Conservation (phyloP, 805 yeast genomes). For the Myxozyma neotropica region DNA sequence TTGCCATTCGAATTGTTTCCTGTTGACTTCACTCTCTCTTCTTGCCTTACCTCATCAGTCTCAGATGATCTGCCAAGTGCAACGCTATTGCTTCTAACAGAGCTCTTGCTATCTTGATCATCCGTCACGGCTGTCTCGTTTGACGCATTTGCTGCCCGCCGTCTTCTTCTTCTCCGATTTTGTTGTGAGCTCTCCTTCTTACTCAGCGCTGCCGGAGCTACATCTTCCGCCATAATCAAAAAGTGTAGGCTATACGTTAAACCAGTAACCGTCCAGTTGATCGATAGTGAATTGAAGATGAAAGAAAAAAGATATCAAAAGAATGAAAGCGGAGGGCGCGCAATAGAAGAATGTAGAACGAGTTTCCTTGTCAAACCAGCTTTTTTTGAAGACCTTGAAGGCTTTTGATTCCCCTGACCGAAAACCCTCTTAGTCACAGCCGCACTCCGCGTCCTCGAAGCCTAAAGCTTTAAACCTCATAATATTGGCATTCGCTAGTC, state of each 20-base stretch:
- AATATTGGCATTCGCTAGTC: too few species aligned
- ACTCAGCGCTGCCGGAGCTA: not conserved
- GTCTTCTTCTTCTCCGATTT: not conserved
- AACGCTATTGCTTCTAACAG: not conserved
- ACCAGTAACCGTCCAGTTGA: not conserved
- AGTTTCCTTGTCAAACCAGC: too few species aligned
- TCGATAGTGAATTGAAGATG: not conserved
- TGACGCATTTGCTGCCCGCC: not conserved
- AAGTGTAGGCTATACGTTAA: too few species aligned
- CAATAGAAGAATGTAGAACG: not conserved
- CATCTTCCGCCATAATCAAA: conserved; percentile 5
- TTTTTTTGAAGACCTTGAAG: not conserved
- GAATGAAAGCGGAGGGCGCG: not conserved
- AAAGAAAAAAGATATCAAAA: not conserved
- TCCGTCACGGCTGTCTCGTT: not conserved
- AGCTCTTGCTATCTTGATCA: not conserved
- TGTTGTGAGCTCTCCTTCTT: not conserved
- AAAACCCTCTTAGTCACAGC: not conserved
- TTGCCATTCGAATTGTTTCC: too few species aligned
- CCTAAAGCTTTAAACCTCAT: not conserved
- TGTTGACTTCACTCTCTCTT: too few species aligned
- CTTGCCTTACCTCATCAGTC: too few species aligned
- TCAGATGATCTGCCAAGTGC: not conserved
- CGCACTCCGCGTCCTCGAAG: not conserved
- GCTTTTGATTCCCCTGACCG: not conserved